These are phyloP conservation scores for Hypoxylon sp. DNA, from an alignment of 2,329 filamentous ascomycete genomes.

Conservation along the genomic window DNA sequence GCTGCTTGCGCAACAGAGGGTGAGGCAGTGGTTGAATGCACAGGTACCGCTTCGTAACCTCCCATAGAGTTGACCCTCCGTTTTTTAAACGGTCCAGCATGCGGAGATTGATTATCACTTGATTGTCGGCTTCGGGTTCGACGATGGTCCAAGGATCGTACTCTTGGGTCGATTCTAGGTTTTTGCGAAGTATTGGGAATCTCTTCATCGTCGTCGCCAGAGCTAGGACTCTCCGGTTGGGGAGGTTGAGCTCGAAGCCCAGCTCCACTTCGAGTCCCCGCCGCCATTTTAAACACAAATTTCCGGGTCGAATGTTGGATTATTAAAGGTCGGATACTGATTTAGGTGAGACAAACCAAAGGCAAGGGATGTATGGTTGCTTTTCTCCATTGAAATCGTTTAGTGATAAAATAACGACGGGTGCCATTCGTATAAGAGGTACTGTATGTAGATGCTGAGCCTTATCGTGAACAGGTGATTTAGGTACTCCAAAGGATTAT, in stretches of 20 bases:
- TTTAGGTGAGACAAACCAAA: too few relatives aligned
- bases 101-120: background rate
- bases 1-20: background rate
- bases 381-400: too few relatives aligned
- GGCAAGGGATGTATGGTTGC: too few relatives aligned
- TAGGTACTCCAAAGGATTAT: too few relatives aligned
- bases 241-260: slow-evolving; percentile 10
- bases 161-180: slow-evolving; percentile 1
- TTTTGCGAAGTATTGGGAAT: slow-evolving; percentile 41
- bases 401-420: too few relatives aligned
- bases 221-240: slow-evolving; percentile 36
- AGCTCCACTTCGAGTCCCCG: slow-evolving; percentile 29
- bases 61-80: slow-evolving; percentile 30
- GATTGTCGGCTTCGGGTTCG: slow-evolving; percentile 4
- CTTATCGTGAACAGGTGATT: too few relatives aligned
- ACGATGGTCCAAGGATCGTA: slow-evolving; percentile 16
- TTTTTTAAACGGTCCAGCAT: slow-evolving; percentile 22
- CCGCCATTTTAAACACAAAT: too few relatives aligned
- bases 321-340: too few relatives aligned
- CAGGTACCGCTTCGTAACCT: background rate
- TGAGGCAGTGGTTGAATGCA: slow-evolving; percentile 14
- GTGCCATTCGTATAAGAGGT: too few relatives aligned
- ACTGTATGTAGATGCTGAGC: too few relatives aligned
- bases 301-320: slow-evolving; percentile 1
- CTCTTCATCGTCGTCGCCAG: slow-evolving; percentile 39